Base-by-base conservation (phyloP, 73 alveolate species). In the Paraurostyla sp. region DNA sequence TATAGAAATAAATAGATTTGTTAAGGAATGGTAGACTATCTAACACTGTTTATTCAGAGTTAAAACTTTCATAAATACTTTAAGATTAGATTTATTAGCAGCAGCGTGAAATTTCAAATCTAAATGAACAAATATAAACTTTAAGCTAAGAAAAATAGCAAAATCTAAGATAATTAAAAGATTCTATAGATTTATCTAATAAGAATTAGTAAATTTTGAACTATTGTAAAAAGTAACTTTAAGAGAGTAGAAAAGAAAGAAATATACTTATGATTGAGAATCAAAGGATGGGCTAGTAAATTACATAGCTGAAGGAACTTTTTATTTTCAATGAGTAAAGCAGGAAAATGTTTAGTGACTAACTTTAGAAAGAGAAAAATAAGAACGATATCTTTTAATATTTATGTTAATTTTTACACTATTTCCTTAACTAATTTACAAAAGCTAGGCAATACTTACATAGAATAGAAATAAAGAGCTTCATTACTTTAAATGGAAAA, bases 401-500 rank as follows among this genome's bases (percentile, higher is more conserved):
- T n/a, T n/a, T n/a, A n/a, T n/a, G n/a, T n/a, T n/a, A n/a, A n/a
- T n/a, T n/a, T n/a, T n/a, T n/a, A n/a, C n/a, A n/a, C n/a, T n/a
- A n/a, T n/a, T n/a, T n/a, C n/a, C n/a, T n/a, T n/a, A n/a, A n/a
- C n/a, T n/a, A n/a, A n/a, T n/a, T n/a, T n/a, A n/a, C n/a, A n/a
- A 38, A 89, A 84, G 33, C 62, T 89, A 7, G 60, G 60, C 4
- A 83, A 82, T 45, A 23, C 65, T 11, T 50, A 80, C 25, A 32
- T 65, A 20, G 80, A 89, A 63, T 76, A 68, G 1, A 56, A 83
- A 29, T 48, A 89, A 32, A 80, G 68, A 35, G 22, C 42, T 33
- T 33, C 90, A 25, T 22, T 89, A 32, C 27, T 58, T 18, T 52
- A 57, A 42, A 33, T 89, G 89, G 92, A 89, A 68, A 89, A 80